Evolutionary conservation across 768 basidiomycete species (phyloP).

Genomic region (Leucocoprinus birnbaumii): DNA sequence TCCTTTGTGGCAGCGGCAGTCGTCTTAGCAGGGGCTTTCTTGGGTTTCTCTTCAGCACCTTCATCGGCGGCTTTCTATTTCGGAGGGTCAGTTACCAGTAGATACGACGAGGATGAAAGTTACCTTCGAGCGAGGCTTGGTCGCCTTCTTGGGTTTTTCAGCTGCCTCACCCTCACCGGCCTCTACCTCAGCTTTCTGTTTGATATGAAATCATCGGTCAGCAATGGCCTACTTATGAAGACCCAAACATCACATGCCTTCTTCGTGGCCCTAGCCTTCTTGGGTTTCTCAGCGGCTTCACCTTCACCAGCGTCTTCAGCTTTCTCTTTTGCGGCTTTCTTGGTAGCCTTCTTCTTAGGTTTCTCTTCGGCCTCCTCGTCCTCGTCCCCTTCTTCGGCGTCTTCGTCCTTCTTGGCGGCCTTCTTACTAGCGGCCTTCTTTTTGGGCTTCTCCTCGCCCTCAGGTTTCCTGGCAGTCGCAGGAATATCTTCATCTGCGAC

Average conservation of each 20-base stretch:
- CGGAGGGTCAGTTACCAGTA: background rate
- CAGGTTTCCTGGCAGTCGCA: constrained; percentile 60
- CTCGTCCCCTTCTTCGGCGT: constrained; percentile 18
- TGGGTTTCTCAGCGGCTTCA: constrained; percentile 43
- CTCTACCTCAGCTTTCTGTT: constrained; percentile 16
- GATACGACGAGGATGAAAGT: background rate
- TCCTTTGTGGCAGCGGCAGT: constrained; percentile 32
- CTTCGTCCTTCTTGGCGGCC: constrained; percentile 25
- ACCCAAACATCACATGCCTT: constrained; percentile 21
- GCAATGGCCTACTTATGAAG: background rate
- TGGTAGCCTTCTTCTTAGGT: constrained; percentile 39
- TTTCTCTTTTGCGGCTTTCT: constrained; percentile 27
- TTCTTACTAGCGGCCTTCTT: constrained; percentile 29
- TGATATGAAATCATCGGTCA: background rate
- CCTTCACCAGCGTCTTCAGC: constrained; percentile 21
- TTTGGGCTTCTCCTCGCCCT: constrained; percentile 51
- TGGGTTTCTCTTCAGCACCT: constrained; percentile 27
- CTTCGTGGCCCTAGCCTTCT: constrained; percentile 38
- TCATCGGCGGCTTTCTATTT: constrained; percentile 19
- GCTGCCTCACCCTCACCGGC: constrained; percentile 15
- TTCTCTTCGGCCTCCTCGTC: constrained; percentile 33
- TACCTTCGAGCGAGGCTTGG: constrained; percentile 24
- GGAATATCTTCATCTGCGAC: constrained; percentile 87
- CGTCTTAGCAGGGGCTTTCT: constrained; percentile 37
- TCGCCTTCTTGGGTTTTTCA: constrained; percentile 30